Conservation (phyloP, 2,329 filamentous ascomycete genomes). For the Ophiocordyceps robertsii region DNA sequence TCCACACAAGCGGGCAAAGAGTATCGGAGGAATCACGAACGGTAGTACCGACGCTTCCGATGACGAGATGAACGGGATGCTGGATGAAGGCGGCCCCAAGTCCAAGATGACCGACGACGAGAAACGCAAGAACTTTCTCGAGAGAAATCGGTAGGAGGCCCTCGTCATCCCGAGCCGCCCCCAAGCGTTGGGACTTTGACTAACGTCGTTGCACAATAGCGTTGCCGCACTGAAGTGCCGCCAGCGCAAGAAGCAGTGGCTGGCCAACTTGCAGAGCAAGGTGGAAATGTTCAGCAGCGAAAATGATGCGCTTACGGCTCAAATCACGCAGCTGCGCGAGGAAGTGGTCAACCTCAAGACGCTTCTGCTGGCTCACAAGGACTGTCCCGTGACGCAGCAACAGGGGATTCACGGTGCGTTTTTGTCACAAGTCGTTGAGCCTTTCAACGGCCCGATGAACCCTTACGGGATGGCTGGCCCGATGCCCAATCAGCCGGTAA, state of each 20-base stretch:
- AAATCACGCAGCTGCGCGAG: slow-evolving; percentile 74
- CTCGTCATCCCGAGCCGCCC: too few species aligned
- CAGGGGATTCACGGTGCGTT: slow-evolving; percentile 50
- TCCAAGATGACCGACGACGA: slow-evolving; percentile 95
- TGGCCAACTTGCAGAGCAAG: slow-evolving; percentile 85
- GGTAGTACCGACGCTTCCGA: slow-evolving; percentile 31
- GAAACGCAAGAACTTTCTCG: slow-evolving; percentile 95
- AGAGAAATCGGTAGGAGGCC: slow-evolving; percentile 70
- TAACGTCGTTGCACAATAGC: slow-evolving; percentile 29
- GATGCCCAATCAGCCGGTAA: slow-evolving; percentile 38
- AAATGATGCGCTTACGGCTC: slow-evolving; percentile 74
- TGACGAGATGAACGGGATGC: slow-evolving; percentile 33
- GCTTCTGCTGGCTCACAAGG: slow-evolving; percentile 83
- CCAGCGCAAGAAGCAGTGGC: slow-evolving; percentile 98
- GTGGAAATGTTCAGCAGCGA: slow-evolving; percentile 87
- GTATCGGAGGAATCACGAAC: slow-evolving; percentile 10
- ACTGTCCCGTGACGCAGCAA: slow-evolving; percentile 83
- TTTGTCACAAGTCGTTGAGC: slow-evolving; percentile 42
- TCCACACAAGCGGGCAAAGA: slow-evolving; percentile 57
- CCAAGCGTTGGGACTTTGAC: slow-evolving; percentile 5
- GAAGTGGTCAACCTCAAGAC: slow-evolving; percentile 95
- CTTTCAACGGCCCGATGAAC: slow-evolving; percentile 42
- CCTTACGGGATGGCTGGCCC: slow-evolving; percentile 43
- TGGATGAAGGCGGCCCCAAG: slow-evolving; percentile 46
- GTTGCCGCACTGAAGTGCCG: slow-evolving; percentile 94